phyloP scores from a whole-genome alignment of 306 rosid species.

The Cucurbita ficifolia region DNA sequence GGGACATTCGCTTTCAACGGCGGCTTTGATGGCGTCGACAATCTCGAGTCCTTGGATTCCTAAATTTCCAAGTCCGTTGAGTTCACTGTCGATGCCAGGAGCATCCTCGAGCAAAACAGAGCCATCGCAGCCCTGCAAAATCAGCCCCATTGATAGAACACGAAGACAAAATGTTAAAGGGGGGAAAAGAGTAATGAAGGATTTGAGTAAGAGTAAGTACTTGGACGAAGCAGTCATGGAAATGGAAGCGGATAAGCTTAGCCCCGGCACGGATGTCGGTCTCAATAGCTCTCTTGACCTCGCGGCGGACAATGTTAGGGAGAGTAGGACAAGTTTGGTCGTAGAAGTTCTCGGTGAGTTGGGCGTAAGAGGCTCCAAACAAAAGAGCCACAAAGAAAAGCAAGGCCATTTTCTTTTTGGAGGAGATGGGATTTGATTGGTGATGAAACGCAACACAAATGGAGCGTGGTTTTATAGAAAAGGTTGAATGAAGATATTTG shows the following conservation, averaged over 20 bases:
- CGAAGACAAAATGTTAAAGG: too few species aligned
- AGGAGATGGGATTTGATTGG: neutral
- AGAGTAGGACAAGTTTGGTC: neutral
- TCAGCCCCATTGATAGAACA: neutral
- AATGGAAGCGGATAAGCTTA: neutral
- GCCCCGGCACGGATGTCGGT: neutral
- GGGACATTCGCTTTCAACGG: slow-evolving; percentile 45
- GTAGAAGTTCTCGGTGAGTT: neutral
- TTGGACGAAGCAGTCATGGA: neutral
- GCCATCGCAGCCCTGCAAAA: slow-evolving; percentile 55
- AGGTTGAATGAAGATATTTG: neutral
- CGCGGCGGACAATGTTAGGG: neutral
- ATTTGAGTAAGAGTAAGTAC: neutral
- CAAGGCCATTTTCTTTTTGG: neutral
- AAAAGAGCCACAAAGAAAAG: neutral
- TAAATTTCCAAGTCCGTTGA: slow-evolving; percentile 37
- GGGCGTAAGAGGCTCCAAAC: neutral
- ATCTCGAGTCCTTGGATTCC: slow-evolving; percentile 35
- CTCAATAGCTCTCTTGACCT: neutral
- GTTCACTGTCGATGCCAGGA: slow-evolving; percentile 46
- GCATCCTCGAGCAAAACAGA: slow-evolving; percentile 47
- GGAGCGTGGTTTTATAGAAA: neutral
- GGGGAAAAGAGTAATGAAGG: neutral
- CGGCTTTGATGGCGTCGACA: slow-evolving; percentile 50
- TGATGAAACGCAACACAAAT: neutral